These are phyloP conservation scores for Chionographis japonica DNA, from an alignment of 106 monocot species.

Conservation along the genomic window DNA sequence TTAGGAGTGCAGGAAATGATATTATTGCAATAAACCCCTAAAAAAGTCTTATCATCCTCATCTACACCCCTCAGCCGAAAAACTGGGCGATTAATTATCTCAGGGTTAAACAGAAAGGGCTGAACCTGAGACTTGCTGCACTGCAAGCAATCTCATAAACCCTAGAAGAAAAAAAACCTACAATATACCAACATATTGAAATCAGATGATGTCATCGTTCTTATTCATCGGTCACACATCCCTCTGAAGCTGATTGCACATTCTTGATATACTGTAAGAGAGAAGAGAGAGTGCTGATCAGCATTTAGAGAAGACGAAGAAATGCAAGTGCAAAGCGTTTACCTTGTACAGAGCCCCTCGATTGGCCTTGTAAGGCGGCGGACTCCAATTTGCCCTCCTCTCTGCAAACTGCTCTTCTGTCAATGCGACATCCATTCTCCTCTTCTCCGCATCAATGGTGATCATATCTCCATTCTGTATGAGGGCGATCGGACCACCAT, in stretches of 20 bases:
- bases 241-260: slow-evolving; percentile 79
- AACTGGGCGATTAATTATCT: background rate
- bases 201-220: background rate
- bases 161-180: no score
- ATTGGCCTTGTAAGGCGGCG: slow-evolving; percentile 63
- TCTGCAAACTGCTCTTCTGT: slow-evolving; percentile 65
- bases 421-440: slow-evolving; percentile 71
- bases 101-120: no score
- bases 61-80: background rate
- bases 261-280: slow-evolving; percentile 79
- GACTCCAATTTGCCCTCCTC: slow-evolving; percentile 69
- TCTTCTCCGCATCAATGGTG: slow-evolving; percentile 77
- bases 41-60: no score
- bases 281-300: background rate
- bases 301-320: background rate
- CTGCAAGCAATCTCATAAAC: no score
- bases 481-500: slow-evolving; percentile 93
- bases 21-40: no score
- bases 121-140: background rate
- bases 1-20: no score
- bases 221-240: slow-evolving; percentile 97
- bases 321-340: background rate
- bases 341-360: slow-evolving; percentile 91
- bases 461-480: slow-evolving; percentile 82
- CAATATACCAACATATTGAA: no score